A percentile compares a stretch with the other conserved stretches of the same genome.
Conservation (phyloP, 257 asterid genomes). For the Thymus mandschuricus region DNA sequence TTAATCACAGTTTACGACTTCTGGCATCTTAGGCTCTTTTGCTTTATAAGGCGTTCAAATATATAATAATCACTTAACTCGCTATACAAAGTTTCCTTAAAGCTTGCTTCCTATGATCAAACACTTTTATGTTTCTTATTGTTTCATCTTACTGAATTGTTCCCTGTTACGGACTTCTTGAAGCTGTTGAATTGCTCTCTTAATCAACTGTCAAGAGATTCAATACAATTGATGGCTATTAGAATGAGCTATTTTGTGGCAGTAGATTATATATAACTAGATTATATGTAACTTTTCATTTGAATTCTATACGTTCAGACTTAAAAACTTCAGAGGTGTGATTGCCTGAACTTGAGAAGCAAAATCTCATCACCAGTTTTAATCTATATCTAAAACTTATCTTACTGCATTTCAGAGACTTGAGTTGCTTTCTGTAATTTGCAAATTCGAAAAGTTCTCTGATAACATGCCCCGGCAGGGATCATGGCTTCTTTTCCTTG, state of each 20-base stretch:
- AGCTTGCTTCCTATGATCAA: constrained; percentile 11
- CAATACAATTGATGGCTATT: too few species aligned
- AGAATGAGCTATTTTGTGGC: neutral
- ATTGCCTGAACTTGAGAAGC: neutral
- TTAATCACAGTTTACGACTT: too few species aligned
- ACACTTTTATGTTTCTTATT: neutral
- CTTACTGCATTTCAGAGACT: constrained; percentile 19
- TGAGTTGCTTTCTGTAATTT: constrained; percentile 13
- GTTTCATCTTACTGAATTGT: neutral
- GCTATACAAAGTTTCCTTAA: neutral
- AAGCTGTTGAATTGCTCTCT: neutral
- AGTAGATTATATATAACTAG: neutral
- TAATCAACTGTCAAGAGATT: neutral
- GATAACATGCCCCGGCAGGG: constrained; percentile 99
- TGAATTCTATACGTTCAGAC: neutral
- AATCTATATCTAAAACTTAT: neutral
- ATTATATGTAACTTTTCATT: neutral
- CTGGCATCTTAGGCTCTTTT: too few species aligned
- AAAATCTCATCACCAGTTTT: neutral
- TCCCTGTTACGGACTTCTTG: neutral
- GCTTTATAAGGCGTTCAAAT: too few species aligned
- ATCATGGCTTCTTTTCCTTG: constrained; percentile 73
- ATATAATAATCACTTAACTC: neutral
- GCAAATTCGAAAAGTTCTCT: constrained; percentile 48
- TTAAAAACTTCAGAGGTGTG: too few species aligned